Evolutionary conservation across 2,329 filamentous ascomycete genomes (phyloP).

Genomic region (Apiospora hydei): DNA sequence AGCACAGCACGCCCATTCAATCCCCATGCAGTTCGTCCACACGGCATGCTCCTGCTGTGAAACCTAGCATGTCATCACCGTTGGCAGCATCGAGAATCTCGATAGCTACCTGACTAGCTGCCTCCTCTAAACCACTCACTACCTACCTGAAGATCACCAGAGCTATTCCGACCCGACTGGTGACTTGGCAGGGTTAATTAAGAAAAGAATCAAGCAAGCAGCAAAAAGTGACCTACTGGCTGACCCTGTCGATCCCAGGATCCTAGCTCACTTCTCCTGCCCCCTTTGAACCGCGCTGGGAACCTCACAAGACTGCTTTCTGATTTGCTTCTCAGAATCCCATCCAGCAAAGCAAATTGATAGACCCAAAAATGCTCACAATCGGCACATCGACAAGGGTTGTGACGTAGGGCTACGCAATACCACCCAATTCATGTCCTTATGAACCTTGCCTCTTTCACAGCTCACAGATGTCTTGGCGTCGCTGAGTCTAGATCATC

Average conservation of each 20-base stretch:
- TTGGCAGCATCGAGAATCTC: not conserved
- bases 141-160: not conserved
- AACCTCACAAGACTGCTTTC: not conserved
- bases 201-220: not conserved
- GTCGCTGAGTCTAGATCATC: not conserved
- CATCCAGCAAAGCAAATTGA: not conserved
- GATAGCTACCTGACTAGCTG: slow-evolving; percentile 14
- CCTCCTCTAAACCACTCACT: not conserved
- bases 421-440: not conserved
- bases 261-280: not conserved
- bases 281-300: not conserved
- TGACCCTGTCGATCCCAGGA: slow-evolving; percentile 13
- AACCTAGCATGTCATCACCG: slow-evolving; percentile 1
- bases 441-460: not conserved
- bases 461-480: slow-evolving; percentile 2
- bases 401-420: slow-evolving; percentile 16
- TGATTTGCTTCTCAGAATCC: not conserved
- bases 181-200: not conserved
- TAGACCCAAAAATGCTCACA: not conserved
- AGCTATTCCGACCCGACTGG: slow-evolving; percentile 9
- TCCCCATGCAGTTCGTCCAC: not conserved
- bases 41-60: not conserved
- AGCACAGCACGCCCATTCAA: not conserved
- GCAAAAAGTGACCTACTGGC: not conserved
- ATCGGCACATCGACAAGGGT: slow-evolving; percentile 6